Percentiles rank a stretch among this genome's conserved stretches.
Evolutionary conservation across 1,284 basidiomycete species (phyloP).

Genomic region (Cryptococcus sp.): DNA sequence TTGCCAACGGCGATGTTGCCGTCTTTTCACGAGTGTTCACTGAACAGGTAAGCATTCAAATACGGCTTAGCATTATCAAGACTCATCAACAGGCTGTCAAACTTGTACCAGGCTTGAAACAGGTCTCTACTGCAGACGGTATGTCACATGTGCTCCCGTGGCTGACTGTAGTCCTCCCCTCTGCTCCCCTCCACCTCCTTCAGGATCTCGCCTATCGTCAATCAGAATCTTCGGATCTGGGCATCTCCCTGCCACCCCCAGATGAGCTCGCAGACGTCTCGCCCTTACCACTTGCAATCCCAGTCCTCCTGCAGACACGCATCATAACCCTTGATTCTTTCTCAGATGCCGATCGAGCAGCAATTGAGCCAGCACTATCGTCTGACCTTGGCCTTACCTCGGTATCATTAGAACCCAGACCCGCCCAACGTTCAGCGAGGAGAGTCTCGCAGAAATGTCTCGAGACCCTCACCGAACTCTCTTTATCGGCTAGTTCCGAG

Average conservation of each 20-base stretch:
- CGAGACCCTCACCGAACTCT: not conserved
- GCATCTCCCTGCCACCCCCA: conserved; percentile 10
- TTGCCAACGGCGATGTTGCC: conserved; percentile 2
- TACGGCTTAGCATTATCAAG: too few species aligned
- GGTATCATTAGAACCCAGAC: not conserved
- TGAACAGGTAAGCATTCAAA: conserved; percentile 16
- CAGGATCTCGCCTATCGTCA: conserved; percentile 26
- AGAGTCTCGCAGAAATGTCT: not conserved
- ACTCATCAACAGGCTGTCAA: not conserved
- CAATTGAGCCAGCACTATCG: not conserved
- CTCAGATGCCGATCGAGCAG: not conserved
- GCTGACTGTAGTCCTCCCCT: conserved; percentile 16
- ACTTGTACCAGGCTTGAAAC: not conserved
- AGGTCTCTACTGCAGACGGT: not conserved
- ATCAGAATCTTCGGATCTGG: conserved; percentile 4
- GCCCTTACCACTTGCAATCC: conserved; percentile 22
- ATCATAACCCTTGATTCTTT: conserved; percentile 8
- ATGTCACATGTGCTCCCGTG: not conserved
- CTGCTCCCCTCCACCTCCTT: conserved; percentile 22
- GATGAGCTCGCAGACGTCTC: conserved; percentile 19
- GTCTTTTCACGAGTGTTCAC: conserved; percentile 19
- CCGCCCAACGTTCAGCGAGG: not conserved
- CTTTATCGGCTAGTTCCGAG: not conserved
- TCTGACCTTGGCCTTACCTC: not conserved
- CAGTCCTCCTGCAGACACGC: conserved; percentile 18